phyloP scores from a whole-genome alignment of 495 filamentous ascomycete species.

The Penicillium longicatenatum region DNA sequence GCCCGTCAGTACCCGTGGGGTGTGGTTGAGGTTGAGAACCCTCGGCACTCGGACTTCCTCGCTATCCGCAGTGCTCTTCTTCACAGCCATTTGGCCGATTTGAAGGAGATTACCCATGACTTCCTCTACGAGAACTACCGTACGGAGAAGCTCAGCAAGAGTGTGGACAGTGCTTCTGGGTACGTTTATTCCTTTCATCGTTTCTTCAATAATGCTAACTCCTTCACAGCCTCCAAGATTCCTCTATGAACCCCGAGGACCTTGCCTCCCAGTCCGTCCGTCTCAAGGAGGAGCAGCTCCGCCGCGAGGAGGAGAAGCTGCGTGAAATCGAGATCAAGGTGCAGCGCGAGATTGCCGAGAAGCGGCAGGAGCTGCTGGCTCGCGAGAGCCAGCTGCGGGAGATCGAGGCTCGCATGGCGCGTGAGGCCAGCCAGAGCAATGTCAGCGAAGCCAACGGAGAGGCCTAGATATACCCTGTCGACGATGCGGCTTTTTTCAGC shows the following conservation, averaged over 20 bases:
- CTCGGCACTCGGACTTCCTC: conserved; percentile 96
- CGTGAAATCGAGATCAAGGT: conserved; percentile 99
- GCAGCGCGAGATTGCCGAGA: conserved; percentile 99
- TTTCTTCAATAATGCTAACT: conserved; percentile 31
- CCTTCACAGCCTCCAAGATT: conserved; percentile 54
- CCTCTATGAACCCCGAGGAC: conserved; percentile 96
- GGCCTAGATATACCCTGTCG: conserved; percentile 42
- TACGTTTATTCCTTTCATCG: conserved; percentile 53
- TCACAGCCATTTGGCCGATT: conserved; percentile 94
- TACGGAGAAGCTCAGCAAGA: conserved; percentile 99
- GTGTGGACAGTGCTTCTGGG: conserved; percentile 86
- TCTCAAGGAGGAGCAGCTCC: conserved; percentile 98
- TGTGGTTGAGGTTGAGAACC: conserved; percentile 98
- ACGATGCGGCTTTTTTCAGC: conserved; percentile 32
- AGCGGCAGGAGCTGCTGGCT: conserved; percentile 96
- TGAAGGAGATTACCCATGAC: conserved; percentile 99
- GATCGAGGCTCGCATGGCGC: conserved; percentile 80
- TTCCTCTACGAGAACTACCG: conserved; percentile 99
- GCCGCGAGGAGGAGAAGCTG: conserved; percentile 98
- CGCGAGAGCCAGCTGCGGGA: conserved; percentile 98
- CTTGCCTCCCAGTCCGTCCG: conserved; percentile 95
- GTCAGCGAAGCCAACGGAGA: conserved; percentile 48
- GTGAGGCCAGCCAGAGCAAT: conserved; percentile 59
- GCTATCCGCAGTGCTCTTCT: conserved; percentile 95
- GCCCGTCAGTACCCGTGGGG: conserved; percentile 99